Evolutionary conservation across 768 basidiomycete genomes (phyloP), one percentile per base, ranked within the genome.

Genomic region (Boletus reticuloceps): DNA sequence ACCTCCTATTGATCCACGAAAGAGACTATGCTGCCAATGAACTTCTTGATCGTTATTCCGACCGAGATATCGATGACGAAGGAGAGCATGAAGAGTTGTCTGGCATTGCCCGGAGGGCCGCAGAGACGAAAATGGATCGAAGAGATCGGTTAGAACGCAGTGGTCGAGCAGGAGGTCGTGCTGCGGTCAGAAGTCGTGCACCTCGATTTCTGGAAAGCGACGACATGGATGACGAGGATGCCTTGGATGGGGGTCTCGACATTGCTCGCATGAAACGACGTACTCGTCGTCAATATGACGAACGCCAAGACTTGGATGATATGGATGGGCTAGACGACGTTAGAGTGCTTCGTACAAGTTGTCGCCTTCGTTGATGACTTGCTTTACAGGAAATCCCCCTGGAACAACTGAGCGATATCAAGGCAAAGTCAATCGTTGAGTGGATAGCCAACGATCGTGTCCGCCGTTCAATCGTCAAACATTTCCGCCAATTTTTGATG

Each of bases 361-460:
- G 13, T 46, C n/a, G 13, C 36, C 36, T 39, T 50, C 46, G 31
- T 63, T 71, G 48, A 72, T 34, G 20, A 29, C 42, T 57, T 42
- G 22, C 22, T 47, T 34, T 45, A 14, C 66, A 97, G 92, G 94
- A 98, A 72, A 80, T 99, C 51, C 94, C 97, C 1, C 71, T 97
- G 41, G 96, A 98, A 68, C 93, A 99, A 75, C 79, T 99, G 11
- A 91, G 92, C 56, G 97, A 99, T 67, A 94, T 99, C 77, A 98
- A 98, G 69, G 93, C 95, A 38, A 93, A 95, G 67, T 94, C 92
- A 13, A 94, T 99, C 53, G 89, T 90, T 22, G 97, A 98, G 72
- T 99, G 97, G 97, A 95, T 98, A 63, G 88, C 92, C 17, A 88
- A 88, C 54, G 93, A 95, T 54, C 85, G 91, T 40, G 96, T 98